Evolutionary conservation across 768 basidiomycete species (phyloP).

Genomic region (Lenzites betulinus): DNA sequence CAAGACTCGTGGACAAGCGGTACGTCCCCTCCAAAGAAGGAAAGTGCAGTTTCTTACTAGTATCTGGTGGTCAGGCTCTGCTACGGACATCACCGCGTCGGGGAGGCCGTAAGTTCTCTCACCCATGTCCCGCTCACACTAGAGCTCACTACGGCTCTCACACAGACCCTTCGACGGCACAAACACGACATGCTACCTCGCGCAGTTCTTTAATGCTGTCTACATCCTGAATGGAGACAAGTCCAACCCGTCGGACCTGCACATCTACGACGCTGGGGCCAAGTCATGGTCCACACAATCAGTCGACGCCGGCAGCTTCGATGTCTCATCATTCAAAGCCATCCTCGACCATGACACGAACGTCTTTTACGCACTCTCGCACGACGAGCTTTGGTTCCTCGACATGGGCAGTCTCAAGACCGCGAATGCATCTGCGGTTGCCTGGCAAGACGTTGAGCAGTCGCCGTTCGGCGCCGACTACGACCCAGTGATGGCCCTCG

Average conservation of each 20-base stretch:
- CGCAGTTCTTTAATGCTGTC: slow-evolving; percentile 82
- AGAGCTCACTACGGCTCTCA: background rate
- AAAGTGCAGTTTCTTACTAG: background rate
- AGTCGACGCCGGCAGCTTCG: slow-evolving; percentile 53
- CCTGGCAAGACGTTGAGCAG: slow-evolving; percentile 65
- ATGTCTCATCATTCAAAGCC: slow-evolving; percentile 63
- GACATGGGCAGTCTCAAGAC: slow-evolving; percentile 67
- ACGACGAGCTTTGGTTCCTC: slow-evolving; percentile 64
- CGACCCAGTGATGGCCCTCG: slow-evolving; percentile 75
- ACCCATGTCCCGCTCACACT: background rate
- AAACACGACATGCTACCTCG: slow-evolving; percentile 71
- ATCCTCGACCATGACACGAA: slow-evolving; percentile 96
- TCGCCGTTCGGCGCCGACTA: slow-evolving; percentile 57
- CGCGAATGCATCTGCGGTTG: slow-evolving; percentile 56
- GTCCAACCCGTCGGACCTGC: slow-evolving; percentile 64
- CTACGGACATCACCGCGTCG: slow-evolving; percentile 68
- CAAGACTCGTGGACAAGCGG: slow-evolving; percentile 67
- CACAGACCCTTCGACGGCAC: slow-evolving; percentile 63
- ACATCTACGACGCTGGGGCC: slow-evolving; percentile 77
- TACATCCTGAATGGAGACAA: slow-evolving; percentile 82
- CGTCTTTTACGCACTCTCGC: slow-evolving; percentile 76
- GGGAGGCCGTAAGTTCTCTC: slow-evolving; percentile 70
- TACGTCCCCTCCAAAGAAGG: slow-evolving; percentile 26
- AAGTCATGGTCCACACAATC: slow-evolving; percentile 81
- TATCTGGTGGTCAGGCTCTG: slow-evolving; percentile 41